Percentiles rank a stretch among this genome's conserved stretches.
Evolutionary conservation across 768 basidiomycete genomes (phyloP).

Genomic region (Boletellus sp.): DNA sequence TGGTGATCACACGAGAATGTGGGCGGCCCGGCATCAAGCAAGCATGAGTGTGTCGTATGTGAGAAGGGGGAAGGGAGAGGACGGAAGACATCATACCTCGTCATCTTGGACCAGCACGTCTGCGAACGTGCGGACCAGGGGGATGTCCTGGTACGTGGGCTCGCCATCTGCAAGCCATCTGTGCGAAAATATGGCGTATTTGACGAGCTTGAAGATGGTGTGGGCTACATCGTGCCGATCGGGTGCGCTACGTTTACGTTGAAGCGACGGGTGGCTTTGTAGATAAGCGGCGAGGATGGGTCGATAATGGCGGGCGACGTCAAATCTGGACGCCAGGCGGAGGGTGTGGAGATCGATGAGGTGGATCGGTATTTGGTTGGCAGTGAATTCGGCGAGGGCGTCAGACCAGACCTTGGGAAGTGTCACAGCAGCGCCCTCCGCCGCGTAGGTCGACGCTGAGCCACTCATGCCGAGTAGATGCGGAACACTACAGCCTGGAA

Average conservation of each 20-base stretch:
- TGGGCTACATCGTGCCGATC: background rate
- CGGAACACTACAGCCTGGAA: too few species aligned
- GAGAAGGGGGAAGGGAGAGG: background rate
- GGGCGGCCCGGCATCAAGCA: too few species aligned
- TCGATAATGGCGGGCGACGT: constrained; percentile 2
- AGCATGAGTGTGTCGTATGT: too few species aligned
- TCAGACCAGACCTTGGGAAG: constrained; percentile 3
- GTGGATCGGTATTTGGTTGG: constrained; percentile 12
- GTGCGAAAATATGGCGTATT: constrained; percentile 17
- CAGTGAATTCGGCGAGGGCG: constrained; percentile 3
- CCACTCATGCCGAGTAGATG: too few species aligned
- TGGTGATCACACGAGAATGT: background rate
- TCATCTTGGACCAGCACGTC: background rate
- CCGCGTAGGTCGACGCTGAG: too few species aligned
- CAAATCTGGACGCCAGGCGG: constrained; percentile 2
- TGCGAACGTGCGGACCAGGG: background rate
- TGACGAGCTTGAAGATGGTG: constrained; percentile 2
- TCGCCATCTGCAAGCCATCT: constrained; percentile 11
- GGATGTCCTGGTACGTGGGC: constrained; percentile 9
- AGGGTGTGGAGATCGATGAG: constrained; percentile 10
- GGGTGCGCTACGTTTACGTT: background rate
- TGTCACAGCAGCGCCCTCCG: background rate
- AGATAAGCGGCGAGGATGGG: constrained; percentile 1
- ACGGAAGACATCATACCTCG: constrained; percentile 3
- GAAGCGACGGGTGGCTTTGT: constrained; percentile 5